phyloP scores from a whole-genome alignment of 441 rosid species.

The Viola pubescens region DNA sequence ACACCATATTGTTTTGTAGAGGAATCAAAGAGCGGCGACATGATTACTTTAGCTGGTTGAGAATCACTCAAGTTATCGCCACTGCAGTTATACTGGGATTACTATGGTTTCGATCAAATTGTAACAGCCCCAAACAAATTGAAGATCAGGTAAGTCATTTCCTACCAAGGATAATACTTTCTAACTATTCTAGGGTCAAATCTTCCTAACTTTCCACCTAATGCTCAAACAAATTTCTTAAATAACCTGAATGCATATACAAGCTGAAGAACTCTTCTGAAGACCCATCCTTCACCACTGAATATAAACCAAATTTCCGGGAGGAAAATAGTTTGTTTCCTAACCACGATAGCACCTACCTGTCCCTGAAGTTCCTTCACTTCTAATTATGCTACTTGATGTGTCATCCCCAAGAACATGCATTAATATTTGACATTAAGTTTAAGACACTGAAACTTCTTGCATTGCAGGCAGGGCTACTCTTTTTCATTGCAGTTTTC shows the following conservation, averaged over 20 bases:
- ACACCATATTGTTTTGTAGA: conserved; percentile 59
- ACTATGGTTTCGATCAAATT: conserved; percentile 91
- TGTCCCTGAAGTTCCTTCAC: background rate
- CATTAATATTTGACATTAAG: background rate
- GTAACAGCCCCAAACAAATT: conserved; percentile 44
- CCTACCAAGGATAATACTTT: background rate
- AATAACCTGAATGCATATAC: no score
- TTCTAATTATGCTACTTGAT: background rate
- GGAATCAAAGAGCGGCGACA: conserved; percentile 87
- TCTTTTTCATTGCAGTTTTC: conserved; percentile 93
- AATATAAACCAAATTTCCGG: background rate
- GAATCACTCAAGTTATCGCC: conserved; percentile 85
- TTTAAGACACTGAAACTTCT: conserved; percentile 1
- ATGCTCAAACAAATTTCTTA: no score
- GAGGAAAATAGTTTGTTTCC: background rate
- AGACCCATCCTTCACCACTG: background rate
- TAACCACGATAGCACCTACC: background rate
- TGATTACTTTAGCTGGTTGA: conserved; percentile 94
- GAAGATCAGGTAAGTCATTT: conserved; percentile 72
- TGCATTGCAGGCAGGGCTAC: conserved; percentile 75
- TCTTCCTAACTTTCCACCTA: no score
- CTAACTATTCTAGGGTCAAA: background rate
- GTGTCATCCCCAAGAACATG: no score
- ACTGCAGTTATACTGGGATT: conserved; percentile 85
- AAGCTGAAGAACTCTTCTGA: background rate